Conservation (phyloP, 2,329 filamentous ascomycete genomes). For the Calonectria multiphialidica region DNA sequence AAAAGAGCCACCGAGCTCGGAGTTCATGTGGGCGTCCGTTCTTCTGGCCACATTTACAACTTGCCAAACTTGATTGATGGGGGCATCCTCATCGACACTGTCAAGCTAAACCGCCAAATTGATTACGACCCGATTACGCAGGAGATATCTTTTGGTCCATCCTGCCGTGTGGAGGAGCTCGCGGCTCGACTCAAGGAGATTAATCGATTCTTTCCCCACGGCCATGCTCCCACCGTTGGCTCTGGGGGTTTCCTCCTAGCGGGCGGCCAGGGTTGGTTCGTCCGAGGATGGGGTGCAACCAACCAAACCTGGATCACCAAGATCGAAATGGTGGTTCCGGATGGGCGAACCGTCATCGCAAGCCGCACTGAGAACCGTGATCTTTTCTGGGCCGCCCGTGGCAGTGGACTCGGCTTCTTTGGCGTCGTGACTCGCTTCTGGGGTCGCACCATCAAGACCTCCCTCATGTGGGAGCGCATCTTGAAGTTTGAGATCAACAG, state of each 20-base stretch:
- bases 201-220: conserved; percentile 22
- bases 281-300: conserved; percentile 25
- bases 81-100: conserved; percentile 24
- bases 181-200: conserved; percentile 15
- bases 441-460: conserved; percentile 22
- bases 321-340: conserved; percentile 22
- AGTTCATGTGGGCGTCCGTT: conserved; percentile 23
- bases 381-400: conserved; percentile 22
- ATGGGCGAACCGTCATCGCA: conserved; percentile 18
- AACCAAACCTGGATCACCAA: conserved; percentile 25
- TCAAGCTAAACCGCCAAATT: conserved; percentile 20
- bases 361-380: conserved; percentile 26
- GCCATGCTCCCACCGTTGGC: conserved; percentile 21
- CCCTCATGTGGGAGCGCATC: conserved; percentile 22
- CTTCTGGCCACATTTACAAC: conserved; percentile 22
- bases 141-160: conserved; percentile 15
- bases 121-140: conserved; percentile 17
- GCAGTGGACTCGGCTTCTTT: conserved; percentile 20
- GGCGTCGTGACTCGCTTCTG: conserved; percentile 22
- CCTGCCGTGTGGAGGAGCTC: conserved; percentile 22
- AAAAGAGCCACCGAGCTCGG: conserved; percentile 20
- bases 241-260: conserved; percentile 22
- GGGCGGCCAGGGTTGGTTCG: conserved; percentile 23
- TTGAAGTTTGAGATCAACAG: conserved; percentile 27
- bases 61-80: conserved; percentile 23